Conservation (phyloP, 2,329 filamentous ascomycete species). For the Phoma sp. region DNA sequence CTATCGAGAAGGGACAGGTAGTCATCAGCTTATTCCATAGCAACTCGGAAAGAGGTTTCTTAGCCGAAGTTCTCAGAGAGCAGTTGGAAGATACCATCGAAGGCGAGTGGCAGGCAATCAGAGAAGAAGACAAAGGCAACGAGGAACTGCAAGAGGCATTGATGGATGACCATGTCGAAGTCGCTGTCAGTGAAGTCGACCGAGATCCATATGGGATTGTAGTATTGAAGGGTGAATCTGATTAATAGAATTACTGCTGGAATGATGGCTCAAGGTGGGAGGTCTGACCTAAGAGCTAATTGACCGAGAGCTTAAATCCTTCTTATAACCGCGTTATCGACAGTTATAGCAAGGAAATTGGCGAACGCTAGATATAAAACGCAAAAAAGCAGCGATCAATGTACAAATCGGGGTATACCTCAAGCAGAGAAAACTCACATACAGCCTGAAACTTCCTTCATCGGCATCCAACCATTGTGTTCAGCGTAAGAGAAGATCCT, state of each 20-base stretch:
- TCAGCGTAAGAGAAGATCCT: background rate
- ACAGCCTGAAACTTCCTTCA: background rate
- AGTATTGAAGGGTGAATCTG: constrained; percentile 35
- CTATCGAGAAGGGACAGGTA: constrained; percentile 80
- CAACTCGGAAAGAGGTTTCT: constrained; percentile 87
- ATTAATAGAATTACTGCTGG: constrained; percentile 6
- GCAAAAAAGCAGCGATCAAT: too few relatives aligned
- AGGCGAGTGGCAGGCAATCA: constrained; percentile 59
- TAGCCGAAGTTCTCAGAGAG: constrained; percentile 71
- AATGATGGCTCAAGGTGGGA: too few relatives aligned
- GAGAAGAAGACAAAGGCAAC: constrained; percentile 52
- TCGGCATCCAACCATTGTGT: background rate
- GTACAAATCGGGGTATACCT: background rate
- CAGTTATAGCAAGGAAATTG: too few relatives aligned
- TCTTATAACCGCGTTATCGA: background rate
- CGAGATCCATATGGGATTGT: constrained; percentile 84
- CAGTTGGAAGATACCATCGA: constrained; percentile 67
- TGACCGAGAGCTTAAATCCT: too few relatives aligned
- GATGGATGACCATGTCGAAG: constrained; percentile 61
- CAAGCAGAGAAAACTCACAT: background rate
- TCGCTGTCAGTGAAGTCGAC: constrained; percentile 80
- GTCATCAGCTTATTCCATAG: constrained; percentile 90
- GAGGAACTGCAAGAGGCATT: constrained; percentile 56
- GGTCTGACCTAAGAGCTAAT: too few relatives aligned
- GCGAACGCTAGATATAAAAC: too few relatives aligned